These are phyloP conservation scores for Arthrinium phaeospermum DNA, from an alignment of 2,329 filamentous ascomycete genomes.

Conservation along the genomic window DNA sequence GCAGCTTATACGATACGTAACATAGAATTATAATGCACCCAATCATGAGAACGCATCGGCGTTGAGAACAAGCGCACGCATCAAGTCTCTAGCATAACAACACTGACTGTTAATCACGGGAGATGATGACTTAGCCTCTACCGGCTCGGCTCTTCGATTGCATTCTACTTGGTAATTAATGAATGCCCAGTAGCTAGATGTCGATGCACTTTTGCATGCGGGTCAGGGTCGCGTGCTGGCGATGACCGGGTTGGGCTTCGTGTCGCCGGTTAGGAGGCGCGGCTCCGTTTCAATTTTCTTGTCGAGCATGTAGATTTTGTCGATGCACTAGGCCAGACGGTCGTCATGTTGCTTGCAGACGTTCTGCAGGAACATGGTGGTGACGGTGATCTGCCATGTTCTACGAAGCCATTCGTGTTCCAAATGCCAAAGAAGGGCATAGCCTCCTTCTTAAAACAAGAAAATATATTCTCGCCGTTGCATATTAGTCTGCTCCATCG, in stretches of 20 bases:
- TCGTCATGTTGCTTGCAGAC: slow-evolving; percentile 44
- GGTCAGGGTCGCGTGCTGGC: slow-evolving; percentile 38
- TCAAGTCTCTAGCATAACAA: neutral
- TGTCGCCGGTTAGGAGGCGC: slow-evolving; percentile 41
- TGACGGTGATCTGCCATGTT: slow-evolving; percentile 43
- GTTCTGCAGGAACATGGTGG: slow-evolving; percentile 45
- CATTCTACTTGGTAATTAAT: neutral
- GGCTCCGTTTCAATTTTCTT: slow-evolving; percentile 41
- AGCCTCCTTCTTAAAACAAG: no score
- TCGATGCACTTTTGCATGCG: slow-evolving; percentile 42
- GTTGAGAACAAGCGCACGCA: neutral
- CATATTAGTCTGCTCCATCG: no score
- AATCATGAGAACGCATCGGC: neutral
- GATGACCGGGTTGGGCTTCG: slow-evolving; percentile 39
- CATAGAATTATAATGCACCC: neutral
- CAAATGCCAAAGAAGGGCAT: no score
- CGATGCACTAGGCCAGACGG: slow-evolving; percentile 39
- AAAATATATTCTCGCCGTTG: no score
- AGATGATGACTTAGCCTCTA: neutral
- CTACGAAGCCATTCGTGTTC: no score
- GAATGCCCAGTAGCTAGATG: no score
- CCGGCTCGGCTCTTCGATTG: neutral
- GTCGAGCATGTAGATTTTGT: slow-evolving; percentile 43
- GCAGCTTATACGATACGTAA: neutral
- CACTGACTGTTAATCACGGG: neutral